These are phyloP conservation scores for Phytophthora kernoviae DNA, from an alignment of 352 stramenopile species.

Conservation along the genomic window DNA sequence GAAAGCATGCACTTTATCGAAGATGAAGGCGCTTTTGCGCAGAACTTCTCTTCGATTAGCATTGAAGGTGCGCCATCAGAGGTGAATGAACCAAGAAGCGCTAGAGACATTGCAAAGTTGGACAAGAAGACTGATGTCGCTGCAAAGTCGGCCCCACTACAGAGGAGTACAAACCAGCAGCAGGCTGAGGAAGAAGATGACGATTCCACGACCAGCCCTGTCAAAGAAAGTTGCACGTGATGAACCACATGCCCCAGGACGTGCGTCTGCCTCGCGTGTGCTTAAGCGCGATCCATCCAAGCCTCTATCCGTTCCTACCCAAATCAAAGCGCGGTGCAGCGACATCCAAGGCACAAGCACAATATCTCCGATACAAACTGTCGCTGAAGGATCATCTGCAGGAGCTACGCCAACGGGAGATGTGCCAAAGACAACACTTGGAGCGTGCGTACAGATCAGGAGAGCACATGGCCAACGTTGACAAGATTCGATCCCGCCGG, in stretches of 20 bases:
- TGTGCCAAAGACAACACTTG: slow-evolving; percentile 62
- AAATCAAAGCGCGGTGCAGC: slow-evolving; percentile 17
- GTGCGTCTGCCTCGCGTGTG: slow-evolving; percentile 2
- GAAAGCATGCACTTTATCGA: slow-evolving; percentile 71
- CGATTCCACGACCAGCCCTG: slow-evolving; percentile 24
- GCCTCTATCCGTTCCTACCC: slow-evolving; percentile 49
- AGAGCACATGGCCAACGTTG: slow-evolving; percentile 67
- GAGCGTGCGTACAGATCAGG: slow-evolving; percentile 64
- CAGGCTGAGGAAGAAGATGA: slow-evolving; percentile 31
- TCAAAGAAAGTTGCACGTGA: slow-evolving; percentile 35
- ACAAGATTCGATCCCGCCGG: slow-evolving; percentile 67
- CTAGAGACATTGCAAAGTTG: slow-evolving; percentile 7
- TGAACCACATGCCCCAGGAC: slow-evolving; percentile 23
- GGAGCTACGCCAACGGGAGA: slow-evolving; percentile 64
- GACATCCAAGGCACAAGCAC: slow-evolving; percentile 44
- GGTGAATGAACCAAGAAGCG: neutral
- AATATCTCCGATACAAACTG: slow-evolving; percentile 75
- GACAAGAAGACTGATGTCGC: slow-evolving; percentile 9
- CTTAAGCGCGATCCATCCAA: slow-evolving; percentile 11
- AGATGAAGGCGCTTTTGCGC: slow-evolving; percentile 45
- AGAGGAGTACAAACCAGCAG: slow-evolving; percentile 33
- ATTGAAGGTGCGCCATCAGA: slow-evolving; percentile 32
- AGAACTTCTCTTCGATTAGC: slow-evolving; percentile 53
- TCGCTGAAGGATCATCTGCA: slow-evolving; percentile 71
- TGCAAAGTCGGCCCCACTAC: neutral